Evolutionary conservation across 2,329 filamentous ascomycete genomes (phyloP).

Genomic region (Seiridium unicorne): DNA sequence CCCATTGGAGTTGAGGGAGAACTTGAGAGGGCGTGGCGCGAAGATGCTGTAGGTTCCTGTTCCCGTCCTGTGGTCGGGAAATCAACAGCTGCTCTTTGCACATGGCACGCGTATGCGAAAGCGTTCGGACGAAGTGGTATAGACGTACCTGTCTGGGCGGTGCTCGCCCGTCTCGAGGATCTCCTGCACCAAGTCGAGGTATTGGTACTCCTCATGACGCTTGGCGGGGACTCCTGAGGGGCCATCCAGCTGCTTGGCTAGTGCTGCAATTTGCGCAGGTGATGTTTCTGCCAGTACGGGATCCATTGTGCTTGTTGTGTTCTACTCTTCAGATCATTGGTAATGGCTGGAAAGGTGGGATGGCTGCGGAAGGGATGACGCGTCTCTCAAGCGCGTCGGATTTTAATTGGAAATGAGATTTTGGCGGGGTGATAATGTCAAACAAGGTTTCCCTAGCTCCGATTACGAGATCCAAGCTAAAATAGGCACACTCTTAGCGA

Average conservation of each 20-base stretch:
- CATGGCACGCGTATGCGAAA: not conserved
- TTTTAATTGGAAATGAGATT: not conserved
- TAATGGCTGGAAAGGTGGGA: not conserved
- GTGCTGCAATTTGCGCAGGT: not conserved
- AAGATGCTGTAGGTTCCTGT: slow-evolving; percentile 91
- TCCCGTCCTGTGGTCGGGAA: slow-evolving; percentile 64
- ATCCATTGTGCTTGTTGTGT: not conserved
- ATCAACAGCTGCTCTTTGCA: slow-evolving; percentile 7
- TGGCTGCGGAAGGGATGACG: not conserved
- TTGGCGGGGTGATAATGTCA: not conserved
- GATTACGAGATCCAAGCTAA: too few relatives aligned
- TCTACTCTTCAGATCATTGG: not conserved
- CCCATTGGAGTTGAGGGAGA: slow-evolving; percentile 67
- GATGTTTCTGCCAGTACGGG: slow-evolving; percentile 3
- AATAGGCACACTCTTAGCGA: too few relatives aligned
- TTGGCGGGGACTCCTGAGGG: not conserved
- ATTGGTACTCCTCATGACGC: slow-evolving; percentile 82
- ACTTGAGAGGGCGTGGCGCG: slow-evolving; percentile 82
- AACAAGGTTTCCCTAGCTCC: not conserved
- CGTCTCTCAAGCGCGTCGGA: not conserved
- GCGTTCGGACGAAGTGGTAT: not conserved
- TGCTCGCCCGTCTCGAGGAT: slow-evolving; percentile 84
- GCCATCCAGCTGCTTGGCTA: not conserved
- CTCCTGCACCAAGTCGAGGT: slow-evolving; percentile 82
- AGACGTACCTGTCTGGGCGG: slow-evolving; percentile 73